Evolutionary conservation across 2,329 filamentous ascomycete genomes (phyloP).

Genomic region (Trichothecium roseum): DNA sequence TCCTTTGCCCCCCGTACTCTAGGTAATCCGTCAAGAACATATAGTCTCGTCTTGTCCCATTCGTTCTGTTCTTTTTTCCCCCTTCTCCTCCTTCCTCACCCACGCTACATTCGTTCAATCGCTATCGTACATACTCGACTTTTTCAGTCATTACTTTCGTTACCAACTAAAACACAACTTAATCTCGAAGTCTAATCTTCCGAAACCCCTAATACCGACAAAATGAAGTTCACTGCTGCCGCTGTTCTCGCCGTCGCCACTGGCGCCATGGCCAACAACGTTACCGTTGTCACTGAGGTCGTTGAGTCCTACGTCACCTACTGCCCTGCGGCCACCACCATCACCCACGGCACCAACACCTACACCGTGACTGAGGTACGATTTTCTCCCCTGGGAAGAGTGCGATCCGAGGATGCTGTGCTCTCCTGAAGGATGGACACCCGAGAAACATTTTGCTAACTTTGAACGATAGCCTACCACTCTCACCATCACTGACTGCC

Average conservation of each 20-base stretch:
- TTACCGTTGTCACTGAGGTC: conserved; percentile 52
- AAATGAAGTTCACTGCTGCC: conserved; percentile 54
- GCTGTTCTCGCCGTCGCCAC: conserved; percentile 40
- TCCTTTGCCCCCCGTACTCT: too few relatives aligned
- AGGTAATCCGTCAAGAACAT: too few relatives aligned
- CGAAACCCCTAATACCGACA: conserved; percentile 40
- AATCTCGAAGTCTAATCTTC: conserved; percentile 17
- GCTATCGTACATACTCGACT: conserved; percentile 31
- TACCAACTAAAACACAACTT: conserved; percentile 20
- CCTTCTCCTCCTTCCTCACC: conserved; percentile 31
- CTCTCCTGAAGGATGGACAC: background rate
- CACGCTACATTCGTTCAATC: conserved; percentile 40
- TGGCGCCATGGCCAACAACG: conserved; percentile 39
- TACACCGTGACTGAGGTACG: conserved; percentile 58
- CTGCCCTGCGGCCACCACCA: conserved; percentile 57
- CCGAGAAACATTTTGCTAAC: too few relatives aligned
- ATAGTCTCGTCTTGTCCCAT: conserved; percentile 31
- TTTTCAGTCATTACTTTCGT: conserved; percentile 38
- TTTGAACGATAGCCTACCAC: conserved; percentile 55
- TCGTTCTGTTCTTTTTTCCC: conserved; percentile 13
- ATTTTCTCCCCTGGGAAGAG: background rate
- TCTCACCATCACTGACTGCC: conserved; percentile 62
- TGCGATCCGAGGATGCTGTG: background rate
- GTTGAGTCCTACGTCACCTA: conserved; percentile 59
- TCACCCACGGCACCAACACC: conserved; percentile 54